phyloP scores from a whole-genome alignment of 352 stramenopile species.

The Discostella stelligera region DNA sequence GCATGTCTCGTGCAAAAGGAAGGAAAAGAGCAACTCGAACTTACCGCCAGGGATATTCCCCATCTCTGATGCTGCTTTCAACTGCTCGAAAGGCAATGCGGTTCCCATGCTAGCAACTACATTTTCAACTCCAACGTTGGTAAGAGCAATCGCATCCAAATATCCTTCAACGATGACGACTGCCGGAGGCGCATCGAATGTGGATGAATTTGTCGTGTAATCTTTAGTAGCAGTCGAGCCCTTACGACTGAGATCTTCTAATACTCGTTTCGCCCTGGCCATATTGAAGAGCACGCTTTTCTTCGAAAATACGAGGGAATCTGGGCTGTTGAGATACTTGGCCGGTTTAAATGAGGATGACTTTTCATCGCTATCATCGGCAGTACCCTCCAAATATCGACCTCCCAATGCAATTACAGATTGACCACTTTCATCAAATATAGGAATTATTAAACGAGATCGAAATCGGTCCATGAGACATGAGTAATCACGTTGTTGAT shows the following conservation, averaged over 20 bases:
- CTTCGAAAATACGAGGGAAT: slow-evolving; percentile 83
- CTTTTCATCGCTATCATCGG: slow-evolving; percentile 1
- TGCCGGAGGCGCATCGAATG: slow-evolving; percentile 11
- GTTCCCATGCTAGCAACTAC: slow-evolving; percentile 83
- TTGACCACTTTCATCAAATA: slow-evolving; percentile 67
- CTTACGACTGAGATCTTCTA: slow-evolving; percentile 31
- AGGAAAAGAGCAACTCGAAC: slow-evolving; percentile 4
- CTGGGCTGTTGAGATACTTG: slow-evolving; percentile 86
- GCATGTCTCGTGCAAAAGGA: background rate
- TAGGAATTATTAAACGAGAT: slow-evolving; percentile 70
- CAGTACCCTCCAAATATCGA: slow-evolving; percentile 46
- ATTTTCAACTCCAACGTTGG: slow-evolving; percentile 73
- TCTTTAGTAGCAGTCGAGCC: slow-evolving; percentile 8
- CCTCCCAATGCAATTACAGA: slow-evolving; percentile 84
- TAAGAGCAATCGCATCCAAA: slow-evolving; percentile 83
- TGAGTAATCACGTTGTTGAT: slow-evolving; percentile 42
- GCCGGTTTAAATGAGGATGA: slow-evolving; percentile 47
- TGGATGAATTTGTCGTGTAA: background rate
- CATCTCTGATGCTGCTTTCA: slow-evolving; percentile 55
- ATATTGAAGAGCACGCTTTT: slow-evolving; percentile 81
- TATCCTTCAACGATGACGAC: slow-evolving; percentile 86
- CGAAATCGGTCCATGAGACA: slow-evolving; percentile 79
- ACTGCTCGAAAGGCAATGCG: slow-evolving; percentile 74
- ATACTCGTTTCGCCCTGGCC: slow-evolving; percentile 56
- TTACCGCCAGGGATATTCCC: slow-evolving; percentile 49